These are phyloP conservation scores for Sphagnum contortum DNA, from an alignment of 225 moss, liverwort and hornwort genomes.

Conservation along the genomic window DNA sequence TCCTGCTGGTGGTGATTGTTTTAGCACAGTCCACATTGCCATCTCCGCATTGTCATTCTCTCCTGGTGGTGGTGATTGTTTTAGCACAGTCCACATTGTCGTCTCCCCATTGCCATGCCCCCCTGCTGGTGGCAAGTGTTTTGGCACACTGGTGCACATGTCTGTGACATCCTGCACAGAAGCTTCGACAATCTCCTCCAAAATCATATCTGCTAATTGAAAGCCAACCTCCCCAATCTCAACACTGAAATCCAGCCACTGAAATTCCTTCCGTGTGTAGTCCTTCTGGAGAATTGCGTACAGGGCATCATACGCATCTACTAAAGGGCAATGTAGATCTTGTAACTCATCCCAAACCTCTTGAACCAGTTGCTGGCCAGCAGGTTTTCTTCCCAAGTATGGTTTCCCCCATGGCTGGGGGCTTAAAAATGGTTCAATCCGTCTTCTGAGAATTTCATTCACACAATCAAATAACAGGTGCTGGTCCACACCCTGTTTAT, in stretches of 20 bases:
- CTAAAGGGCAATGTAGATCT: constrained; percentile 11
- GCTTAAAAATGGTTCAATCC: constrained; percentile 20
- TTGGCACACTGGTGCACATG: constrained; percentile 23
- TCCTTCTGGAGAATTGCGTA: constrained; percentile 41
- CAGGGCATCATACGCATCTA: constrained; percentile 27
- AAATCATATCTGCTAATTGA: constrained; percentile 28
- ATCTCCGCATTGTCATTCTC: constrained; percentile 18
- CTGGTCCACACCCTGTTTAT: constrained; percentile 24
- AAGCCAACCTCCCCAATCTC: constrained; percentile 34
- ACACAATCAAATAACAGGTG: constrained; percentile 39
- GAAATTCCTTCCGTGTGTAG: constrained; percentile 24
- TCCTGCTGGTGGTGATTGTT: constrained; percentile 12
- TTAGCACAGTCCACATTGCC: constrained; percentile 3
- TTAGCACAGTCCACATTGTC: constrained; percentile 7
- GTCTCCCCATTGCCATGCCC: constrained; percentile 12
- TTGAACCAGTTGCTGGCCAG: constrained; percentile 22
- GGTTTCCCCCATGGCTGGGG: constrained; percentile 29
- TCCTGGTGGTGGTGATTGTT: constrained; percentile 12
- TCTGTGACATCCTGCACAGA: constrained; percentile 31
- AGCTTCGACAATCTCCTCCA: constrained; percentile 35
- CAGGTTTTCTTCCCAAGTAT: constrained; percentile 18
- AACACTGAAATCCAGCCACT: constrained; percentile 25
- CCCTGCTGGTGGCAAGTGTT: constrained; percentile 2
- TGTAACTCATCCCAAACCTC: constrained; percentile 38
- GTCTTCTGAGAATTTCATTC: constrained; percentile 24